phyloP scores from a whole-genome alignment of 2,329 filamentous ascomycete species.

The Didymella exigua region DNA sequence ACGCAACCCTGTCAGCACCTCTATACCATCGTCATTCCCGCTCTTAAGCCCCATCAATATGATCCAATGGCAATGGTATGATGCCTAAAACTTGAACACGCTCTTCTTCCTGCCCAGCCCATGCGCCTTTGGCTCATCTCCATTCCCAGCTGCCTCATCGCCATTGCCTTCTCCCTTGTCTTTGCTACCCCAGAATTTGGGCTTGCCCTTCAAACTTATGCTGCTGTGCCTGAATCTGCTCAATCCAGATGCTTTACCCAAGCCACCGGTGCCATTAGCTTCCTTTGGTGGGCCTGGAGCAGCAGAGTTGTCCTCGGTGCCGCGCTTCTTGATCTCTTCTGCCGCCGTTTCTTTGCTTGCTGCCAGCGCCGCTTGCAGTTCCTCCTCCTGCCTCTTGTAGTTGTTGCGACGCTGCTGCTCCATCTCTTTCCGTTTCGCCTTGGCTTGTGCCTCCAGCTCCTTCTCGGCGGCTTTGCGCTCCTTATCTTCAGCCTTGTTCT shows the following conservation, averaged over 20 bases:
- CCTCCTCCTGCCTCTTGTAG: conserved; percentile 65
- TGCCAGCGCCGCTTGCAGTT: conserved; percentile 68
- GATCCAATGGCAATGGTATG: neutral
- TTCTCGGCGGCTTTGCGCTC: conserved; percentile 65
- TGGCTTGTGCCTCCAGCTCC: conserved; percentile 53
- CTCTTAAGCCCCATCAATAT: neutral
- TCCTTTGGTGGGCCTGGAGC: conserved; percentile 16
- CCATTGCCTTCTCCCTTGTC: conserved; percentile 41
- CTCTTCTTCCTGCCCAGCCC: conserved; percentile 76
- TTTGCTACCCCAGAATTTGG: conserved; percentile 66
- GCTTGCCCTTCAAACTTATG: conserved; percentile 79
- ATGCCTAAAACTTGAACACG: conserved; percentile 47
- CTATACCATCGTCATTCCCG: neutral
- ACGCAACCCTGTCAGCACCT: neutral
- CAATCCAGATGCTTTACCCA: conserved; percentile 51
- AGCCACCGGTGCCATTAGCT: conserved; percentile 48
- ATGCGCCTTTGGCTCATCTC: conserved; percentile 60
- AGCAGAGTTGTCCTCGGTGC: conserved; percentile 9
- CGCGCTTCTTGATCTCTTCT: conserved; percentile 48
- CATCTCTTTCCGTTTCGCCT: conserved; percentile 57
- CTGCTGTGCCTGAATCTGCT: conserved; percentile 72
- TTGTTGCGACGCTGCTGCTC: conserved; percentile 59
- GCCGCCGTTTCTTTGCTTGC: conserved; percentile 68
- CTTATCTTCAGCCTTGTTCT: conserved; percentile 69
- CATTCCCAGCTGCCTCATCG: conserved; percentile 11